phyloP scores from a whole-genome alignment of 225 moss, liverwort and hornwort genomes.

The Takakia lepidozioides region DNA sequence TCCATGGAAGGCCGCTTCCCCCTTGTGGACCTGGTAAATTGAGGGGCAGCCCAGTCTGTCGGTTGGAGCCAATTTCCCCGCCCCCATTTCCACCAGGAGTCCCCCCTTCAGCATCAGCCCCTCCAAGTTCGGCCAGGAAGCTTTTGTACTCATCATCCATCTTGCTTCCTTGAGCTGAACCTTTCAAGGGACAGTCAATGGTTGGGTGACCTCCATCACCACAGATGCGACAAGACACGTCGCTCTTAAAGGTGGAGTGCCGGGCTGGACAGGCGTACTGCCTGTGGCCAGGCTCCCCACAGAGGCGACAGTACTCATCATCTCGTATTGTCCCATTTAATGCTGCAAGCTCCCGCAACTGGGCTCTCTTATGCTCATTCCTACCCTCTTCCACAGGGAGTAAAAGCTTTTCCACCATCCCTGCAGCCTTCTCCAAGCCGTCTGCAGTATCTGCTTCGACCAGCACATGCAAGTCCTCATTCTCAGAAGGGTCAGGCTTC shows the following conservation, averaged over 20 bases:
- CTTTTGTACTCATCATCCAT: conserved; percentile 25
- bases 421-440: conserved; percentile 88
- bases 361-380: conserved; percentile 96
- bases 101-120: too few relatives aligned
- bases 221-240: conserved; percentile 94
- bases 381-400: conserved; percentile 96
- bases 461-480: conserved; percentile 90
- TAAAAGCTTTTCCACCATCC: conserved; percentile 94
- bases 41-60: conserved; percentile 65
- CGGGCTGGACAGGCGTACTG: conserved; percentile 97
- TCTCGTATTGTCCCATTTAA: conserved; percentile 96
- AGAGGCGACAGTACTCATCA: conserved; percentile 96
- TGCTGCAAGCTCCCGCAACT: conserved; percentile 91
- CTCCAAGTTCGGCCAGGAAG: too few relatives aligned
- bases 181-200: conserved; percentile 95
- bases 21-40: conserved; percentile 85
- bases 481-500: conserved; percentile 98
- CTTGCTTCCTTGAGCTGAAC: conserved; percentile 94
- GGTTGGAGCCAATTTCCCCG: conserved; percentile 69
- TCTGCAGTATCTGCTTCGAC: conserved; percentile 96
- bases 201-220: conserved; percentile 99
- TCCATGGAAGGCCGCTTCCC: conserved; percentile 64
- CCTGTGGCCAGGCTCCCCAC: conserved; percentile 95
- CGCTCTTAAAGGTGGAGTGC: conserved; percentile 95
- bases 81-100: conserved; percentile 45